phyloP scores from a whole-genome alignment of 495 filamentous ascomycete genomes.

The Penicillium psychrofluorescens region DNA sequence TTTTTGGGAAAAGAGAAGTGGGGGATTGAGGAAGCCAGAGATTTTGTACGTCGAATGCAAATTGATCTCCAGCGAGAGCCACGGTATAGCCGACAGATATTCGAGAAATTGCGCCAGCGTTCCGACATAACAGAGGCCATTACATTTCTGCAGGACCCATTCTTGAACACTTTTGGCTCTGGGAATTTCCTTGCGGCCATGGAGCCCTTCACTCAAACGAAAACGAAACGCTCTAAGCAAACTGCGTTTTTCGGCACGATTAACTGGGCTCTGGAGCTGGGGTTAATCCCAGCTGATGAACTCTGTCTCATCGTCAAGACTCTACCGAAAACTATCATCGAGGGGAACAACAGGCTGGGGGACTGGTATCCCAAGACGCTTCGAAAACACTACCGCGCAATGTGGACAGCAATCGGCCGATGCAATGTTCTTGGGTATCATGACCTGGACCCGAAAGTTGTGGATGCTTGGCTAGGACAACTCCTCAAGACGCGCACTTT shows the following conservation, averaged over 20 bases:
- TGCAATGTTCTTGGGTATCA: conserved; percentile 29
- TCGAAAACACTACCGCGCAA: conserved; percentile 14
- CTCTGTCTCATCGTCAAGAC: conserved; percentile 23
- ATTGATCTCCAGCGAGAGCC: conserved; percentile 34
- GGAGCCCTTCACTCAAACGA: conserved; percentile 10
- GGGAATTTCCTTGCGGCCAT: conserved; percentile 30
- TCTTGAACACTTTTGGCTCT: conserved; percentile 31
- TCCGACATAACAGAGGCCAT: conserved; percentile 19
- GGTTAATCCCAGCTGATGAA: conserved; percentile 28
- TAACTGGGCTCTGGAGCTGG: conserved; percentile 30
- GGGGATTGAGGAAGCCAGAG: conserved; percentile 20
- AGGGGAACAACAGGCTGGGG: conserved; percentile 10
- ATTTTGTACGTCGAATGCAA: conserved; percentile 17
- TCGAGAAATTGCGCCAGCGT: conserved; percentile 25
- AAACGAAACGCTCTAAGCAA: conserved; percentile 6
- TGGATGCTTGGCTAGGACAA: conserved; percentile 26
- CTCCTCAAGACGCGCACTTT: conserved; percentile 13
- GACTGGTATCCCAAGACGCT: conserved; percentile 10
- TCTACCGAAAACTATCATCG: conserved; percentile 15
- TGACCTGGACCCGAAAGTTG: conserved; percentile 20
- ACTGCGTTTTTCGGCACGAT: conserved; percentile 22
- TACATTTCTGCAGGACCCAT: conserved; percentile 36
- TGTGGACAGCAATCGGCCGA: conserved; percentile 36
- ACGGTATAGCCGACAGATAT: conserved; percentile 33
- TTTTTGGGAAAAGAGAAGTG: conserved; percentile 12